These are phyloP conservation scores for Dictyostelium gargantuum DNA, from an alignment of 208 protist genomes.

Conservation along the genomic window DNA sequence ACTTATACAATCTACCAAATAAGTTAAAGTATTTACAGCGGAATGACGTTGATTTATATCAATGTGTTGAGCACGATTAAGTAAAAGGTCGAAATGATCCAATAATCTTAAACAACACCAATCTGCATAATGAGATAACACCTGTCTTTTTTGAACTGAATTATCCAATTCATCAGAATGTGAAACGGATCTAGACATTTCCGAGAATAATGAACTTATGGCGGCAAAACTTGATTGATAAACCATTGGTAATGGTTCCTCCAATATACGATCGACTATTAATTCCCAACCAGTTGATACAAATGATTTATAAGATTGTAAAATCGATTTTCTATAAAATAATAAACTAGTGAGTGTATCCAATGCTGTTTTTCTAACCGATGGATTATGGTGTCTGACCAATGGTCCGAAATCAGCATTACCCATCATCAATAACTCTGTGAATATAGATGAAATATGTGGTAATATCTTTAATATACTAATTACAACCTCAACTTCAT, in stretches of 20 bases:
- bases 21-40: slow-evolving; percentile 27
- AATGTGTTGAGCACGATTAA: slow-evolving; percentile 11
- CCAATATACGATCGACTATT: slow-evolving; percentile 4
- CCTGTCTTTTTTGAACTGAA: background rate
- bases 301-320: slow-evolving; percentile 14
- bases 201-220: background rate
- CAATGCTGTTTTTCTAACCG: slow-evolving; percentile 6
- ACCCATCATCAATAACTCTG: slow-evolving; percentile 35
- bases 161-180: slow-evolving; percentile 59
- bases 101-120: background rate
- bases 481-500: slow-evolving; percentile 41
- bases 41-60: slow-evolving; percentile 26
- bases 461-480: slow-evolving; percentile 22
- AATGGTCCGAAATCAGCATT: slow-evolving; percentile 54
- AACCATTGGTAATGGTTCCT: background rate
- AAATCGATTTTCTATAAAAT: slow-evolving; percentile 41
- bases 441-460: slow-evolving; percentile 11
- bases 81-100: slow-evolving; percentile 28
- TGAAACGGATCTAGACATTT: slow-evolving; percentile 14
- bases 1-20: slow-evolving; percentile 26
- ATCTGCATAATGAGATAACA: background rate
- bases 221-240: slow-evolving; percentile 22
- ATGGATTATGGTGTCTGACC: slow-evolving; percentile 18
- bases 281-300: slow-evolving; percentile 46
- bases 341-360: slow-evolving; percentile 38